phyloP scores from a whole-genome alignment of 2,329 filamentous ascomycete genomes.

The Phyllosticta citriasiana region DNA sequence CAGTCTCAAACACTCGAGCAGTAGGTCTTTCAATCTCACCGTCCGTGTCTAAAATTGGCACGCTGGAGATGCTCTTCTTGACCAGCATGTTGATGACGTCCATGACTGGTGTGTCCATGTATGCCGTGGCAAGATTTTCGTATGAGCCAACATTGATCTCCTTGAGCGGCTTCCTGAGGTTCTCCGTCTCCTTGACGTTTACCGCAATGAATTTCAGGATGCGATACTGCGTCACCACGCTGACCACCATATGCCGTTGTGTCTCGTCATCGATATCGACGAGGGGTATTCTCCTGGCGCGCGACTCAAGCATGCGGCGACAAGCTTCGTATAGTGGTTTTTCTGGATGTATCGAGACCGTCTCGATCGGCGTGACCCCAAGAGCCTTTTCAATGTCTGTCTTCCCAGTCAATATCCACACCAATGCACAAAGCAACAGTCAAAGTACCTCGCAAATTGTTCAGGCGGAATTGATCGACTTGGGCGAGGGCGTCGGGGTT shows the following conservation, averaged over 20 bases:
- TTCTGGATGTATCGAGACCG: conserved; percentile 87
- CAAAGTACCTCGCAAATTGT: conserved; percentile 71
- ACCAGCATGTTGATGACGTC: conserved; percentile 93
- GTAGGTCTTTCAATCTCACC: conserved; percentile 28
- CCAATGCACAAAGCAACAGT: not conserved
- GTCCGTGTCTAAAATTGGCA: conserved; percentile 80
- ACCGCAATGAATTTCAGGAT: conserved; percentile 98
- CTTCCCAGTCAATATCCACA: not conserved
- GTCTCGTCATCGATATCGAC: conserved; percentile 94
- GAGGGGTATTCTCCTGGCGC: conserved; percentile 84
- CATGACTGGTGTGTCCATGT: conserved; percentile 84
- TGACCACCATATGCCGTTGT: conserved; percentile 81
- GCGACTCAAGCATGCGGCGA: conserved; percentile 84
- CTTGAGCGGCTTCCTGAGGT: conserved; percentile 75
- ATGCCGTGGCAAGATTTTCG: conserved; percentile 65
- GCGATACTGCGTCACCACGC: conserved; percentile 94
- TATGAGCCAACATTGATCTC: conserved; percentile 85
- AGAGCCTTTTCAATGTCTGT: conserved; percentile 92
- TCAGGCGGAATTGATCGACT: conserved; percentile 87
- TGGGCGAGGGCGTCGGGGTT: conserved; percentile 82
- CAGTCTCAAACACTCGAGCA: not conserved
- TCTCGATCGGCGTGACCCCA: conserved; percentile 82
- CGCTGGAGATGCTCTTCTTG: conserved; percentile 83
- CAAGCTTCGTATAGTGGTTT: conserved; percentile 91
- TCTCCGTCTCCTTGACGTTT: conserved; percentile 80